A percentile compares a stretch with the other conserved stretches of the same genome.
phyloP scores from a whole-genome alignment of 805 yeast species.

The Isabelozyma pseudorhagii region DNA sequence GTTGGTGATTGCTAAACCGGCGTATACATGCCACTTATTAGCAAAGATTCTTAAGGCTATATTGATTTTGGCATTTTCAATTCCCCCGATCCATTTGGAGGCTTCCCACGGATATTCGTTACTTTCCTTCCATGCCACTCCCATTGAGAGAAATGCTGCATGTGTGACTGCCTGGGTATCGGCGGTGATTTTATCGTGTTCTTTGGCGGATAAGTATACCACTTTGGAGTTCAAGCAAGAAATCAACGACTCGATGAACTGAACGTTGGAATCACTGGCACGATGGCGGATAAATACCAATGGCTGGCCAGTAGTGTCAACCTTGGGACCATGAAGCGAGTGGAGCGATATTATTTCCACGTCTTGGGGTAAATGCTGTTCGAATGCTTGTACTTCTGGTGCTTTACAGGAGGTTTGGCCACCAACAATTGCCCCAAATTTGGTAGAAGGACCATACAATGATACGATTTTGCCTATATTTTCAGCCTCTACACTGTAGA shows the following conservation, averaged over 20 bases:
- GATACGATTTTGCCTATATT: conserved; percentile 69
- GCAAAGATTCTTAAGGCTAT: conserved; percentile 87
- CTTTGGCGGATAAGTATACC: conserved; percentile 76
- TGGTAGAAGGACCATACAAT: conserved; percentile 82
- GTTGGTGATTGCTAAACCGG: conserved; percentile 93
- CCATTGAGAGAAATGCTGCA: conserved; percentile 96
- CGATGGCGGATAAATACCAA: conserved; percentile 80
- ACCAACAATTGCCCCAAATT: conserved; percentile 88
- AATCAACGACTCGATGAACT: conserved; percentile 61
- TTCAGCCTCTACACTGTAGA: conserved; percentile 93
- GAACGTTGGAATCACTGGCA: conserved; percentile 51
- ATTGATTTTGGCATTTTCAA: conserved; percentile 94
- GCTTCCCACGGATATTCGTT: conserved; percentile 91
- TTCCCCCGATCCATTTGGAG: conserved; percentile 85
- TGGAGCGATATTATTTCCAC: conserved; percentile 83
- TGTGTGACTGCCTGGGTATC: conserved; percentile 99
- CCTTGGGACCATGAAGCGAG: conserved; percentile 92
- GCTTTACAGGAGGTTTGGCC: conserved; percentile 96
- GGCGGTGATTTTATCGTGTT: conserved; percentile 94
- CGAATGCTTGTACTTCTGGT: conserved; percentile 87
- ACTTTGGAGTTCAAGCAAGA: conserved; percentile 73
- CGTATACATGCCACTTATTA: conserved; percentile 97
- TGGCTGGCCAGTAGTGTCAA: conserved; percentile 88
- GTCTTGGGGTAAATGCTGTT: conserved; percentile 68
- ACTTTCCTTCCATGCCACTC: conserved; percentile 85